Conservation (phyloP, 306 rosid species). For the Astragalus glycyphyllos region DNA sequence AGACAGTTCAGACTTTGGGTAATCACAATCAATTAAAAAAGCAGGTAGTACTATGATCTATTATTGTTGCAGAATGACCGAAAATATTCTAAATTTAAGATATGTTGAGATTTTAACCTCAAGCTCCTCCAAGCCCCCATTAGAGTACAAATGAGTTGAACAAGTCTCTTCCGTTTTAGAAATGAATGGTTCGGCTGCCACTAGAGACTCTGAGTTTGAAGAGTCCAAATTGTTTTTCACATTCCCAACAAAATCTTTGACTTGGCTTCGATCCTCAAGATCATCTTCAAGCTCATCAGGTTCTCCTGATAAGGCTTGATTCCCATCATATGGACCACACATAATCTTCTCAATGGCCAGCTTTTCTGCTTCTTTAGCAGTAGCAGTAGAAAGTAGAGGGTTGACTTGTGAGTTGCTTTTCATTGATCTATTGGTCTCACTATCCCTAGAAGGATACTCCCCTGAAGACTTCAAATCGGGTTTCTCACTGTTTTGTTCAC, state of each 20-base stretch:
- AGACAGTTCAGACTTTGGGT: constrained; percentile 26
- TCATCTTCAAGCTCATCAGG: constrained; percentile 85
- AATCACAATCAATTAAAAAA: constrained; percentile 28
- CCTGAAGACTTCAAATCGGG: constrained; percentile 51
- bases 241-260: constrained; percentile 48
- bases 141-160: constrained; percentile 47
- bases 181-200: constrained; percentile 43
- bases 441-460: constrained; percentile 51
- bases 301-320: constrained; percentile 61
- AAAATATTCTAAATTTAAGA: constrained; percentile 28
- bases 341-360: constrained; percentile 65
- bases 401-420: constrained; percentile 43
- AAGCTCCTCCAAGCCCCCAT: constrained; percentile 79
- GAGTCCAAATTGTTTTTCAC: constrained; percentile 46
- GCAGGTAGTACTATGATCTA: not conserved
- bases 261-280: constrained; percentile 54
- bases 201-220: constrained; percentile 44
- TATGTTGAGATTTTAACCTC: constrained; percentile 61
- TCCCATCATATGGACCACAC: constrained; percentile 59
- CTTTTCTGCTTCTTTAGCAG: constrained; percentile 67
- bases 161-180: constrained; percentile 47
- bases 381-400: constrained; percentile 31
- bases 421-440: constrained; percentile 50
- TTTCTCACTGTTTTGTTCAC: constrained; percentile 49
- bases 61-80: constrained; percentile 23